Percentiles rank a stretch among this genome's conserved stretches.
Evolutionary conservation across 1,284 basidiomycete genomes (phyloP).

Genomic region (Hypsizygus ulmarius): DNA sequence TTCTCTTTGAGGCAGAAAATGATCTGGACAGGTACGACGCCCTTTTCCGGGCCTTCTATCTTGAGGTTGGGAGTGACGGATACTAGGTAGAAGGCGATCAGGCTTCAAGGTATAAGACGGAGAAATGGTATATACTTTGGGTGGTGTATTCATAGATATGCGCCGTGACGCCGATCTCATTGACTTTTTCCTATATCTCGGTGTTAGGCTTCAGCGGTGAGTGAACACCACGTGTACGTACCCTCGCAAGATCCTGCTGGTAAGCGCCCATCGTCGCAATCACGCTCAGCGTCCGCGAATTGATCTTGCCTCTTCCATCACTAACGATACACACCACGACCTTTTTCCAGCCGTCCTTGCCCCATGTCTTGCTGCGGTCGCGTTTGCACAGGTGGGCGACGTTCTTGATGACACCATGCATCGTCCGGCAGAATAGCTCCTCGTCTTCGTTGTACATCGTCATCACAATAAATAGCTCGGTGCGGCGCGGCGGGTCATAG

Average conservation of each 20-base stretch:
- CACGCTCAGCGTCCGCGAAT: conserved; percentile 80
- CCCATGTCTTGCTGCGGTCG: conserved; percentile 89
- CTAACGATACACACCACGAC: conserved; percentile 63
- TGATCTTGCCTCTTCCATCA: conserved; percentile 84
- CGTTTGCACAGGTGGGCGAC: conserved; percentile 80
- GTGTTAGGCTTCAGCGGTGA: neutral
- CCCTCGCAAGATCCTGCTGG: conserved; percentile 87
- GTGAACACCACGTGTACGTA: conserved; percentile 26
- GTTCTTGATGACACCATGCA: conserved; percentile 93
- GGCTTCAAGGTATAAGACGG: conserved; percentile 1
- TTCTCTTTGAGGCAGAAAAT: conserved; percentile 95
- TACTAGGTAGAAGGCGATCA: conserved; percentile 47
- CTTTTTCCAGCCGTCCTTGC: conserved; percentile 97
- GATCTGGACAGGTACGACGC: conserved; percentile 85
- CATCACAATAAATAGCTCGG: conserved; percentile 71
- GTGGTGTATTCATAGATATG: conserved; percentile 97
- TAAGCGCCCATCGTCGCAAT: conserved; percentile 87
- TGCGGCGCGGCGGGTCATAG: conserved; percentile 82
- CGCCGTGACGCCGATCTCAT: conserved; percentile 82
- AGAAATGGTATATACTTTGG: conserved; percentile 55
- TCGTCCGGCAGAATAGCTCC: conserved; percentile 84
- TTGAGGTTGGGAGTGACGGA: conserved; percentile 80
- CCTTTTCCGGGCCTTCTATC: conserved; percentile 79
- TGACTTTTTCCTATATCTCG: conserved; percentile 66
- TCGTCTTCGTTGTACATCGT: conserved; percentile 78